Percentiles rank a stretch among this genome's conserved stretches.
phyloP scores from a whole-genome alignment of 23 red algal genomes.

The Pyropia yezoensis region DNA sequence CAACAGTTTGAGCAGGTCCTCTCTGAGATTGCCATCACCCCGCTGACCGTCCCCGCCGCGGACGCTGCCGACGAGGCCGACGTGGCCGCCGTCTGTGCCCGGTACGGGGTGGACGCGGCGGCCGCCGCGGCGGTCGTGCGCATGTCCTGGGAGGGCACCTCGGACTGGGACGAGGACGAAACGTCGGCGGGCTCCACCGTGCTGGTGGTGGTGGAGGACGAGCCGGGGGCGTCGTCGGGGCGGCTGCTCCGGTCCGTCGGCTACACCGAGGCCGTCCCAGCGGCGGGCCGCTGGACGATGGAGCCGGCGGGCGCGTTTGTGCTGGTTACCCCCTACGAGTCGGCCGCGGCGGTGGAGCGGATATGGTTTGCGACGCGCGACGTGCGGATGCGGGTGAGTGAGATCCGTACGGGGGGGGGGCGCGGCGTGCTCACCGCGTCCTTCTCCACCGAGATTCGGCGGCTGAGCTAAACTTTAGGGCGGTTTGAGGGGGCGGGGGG shows the following conservation, averaged over 20 bases:
- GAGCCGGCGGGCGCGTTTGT: slow-evolving; percentile 63
- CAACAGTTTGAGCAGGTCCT: slow-evolving; percentile 55
- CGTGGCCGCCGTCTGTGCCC: slow-evolving; percentile 19
- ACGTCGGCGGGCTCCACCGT: slow-evolving; percentile 22
- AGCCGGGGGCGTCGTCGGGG: background rate
- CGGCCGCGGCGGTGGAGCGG: slow-evolving; percentile 57
- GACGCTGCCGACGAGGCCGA: slow-evolving; percentile 12
- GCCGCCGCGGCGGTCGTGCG: slow-evolving; percentile 23
- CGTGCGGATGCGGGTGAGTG: slow-evolving; percentile 54
- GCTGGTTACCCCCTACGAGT: slow-evolving; percentile 61
- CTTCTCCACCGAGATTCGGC: slow-evolving; percentile 60
- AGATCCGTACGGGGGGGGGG: slow-evolving; percentile 52
- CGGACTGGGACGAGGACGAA: slow-evolving; percentile 75
- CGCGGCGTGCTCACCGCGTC: slow-evolving; percentile 58
- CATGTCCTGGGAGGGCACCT: slow-evolving; percentile 76
- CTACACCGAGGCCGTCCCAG: slow-evolving; percentile 64
- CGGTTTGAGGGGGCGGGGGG: too few relatives aligned
- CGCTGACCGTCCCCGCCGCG: background rate
- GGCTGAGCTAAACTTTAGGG: slow-evolving; percentile 20
- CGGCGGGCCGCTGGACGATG: slow-evolving; percentile 67
- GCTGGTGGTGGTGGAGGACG: slow-evolving; percentile 46
- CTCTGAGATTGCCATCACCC: slow-evolving; percentile 48
- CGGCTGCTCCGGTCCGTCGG: slow-evolving; percentile 46
- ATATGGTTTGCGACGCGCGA: slow-evolving; percentile 78
- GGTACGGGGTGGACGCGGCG: slow-evolving; percentile 21